phyloP scores from a whole-genome alignment of 208 protist species.

The Trypanosomatidae sp. region DNA sequence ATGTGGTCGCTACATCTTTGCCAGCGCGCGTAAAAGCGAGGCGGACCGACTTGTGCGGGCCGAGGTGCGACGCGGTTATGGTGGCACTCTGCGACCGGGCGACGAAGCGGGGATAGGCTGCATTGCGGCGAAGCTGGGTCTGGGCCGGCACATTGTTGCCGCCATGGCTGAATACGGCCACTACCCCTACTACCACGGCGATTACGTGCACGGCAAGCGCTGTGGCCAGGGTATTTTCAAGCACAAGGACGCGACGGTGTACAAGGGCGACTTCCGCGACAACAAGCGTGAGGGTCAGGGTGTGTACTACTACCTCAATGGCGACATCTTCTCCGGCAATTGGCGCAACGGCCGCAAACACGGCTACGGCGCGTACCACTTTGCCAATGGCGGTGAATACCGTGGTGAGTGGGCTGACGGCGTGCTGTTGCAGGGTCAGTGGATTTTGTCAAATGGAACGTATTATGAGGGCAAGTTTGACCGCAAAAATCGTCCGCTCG shows the following conservation, averaged over 20 bases:
- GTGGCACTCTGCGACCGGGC: constrained; percentile 14
- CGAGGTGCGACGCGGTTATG: constrained; percentile 25
- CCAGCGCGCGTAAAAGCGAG: constrained; percentile 63
- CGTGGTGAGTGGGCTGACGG: constrained; percentile 61
- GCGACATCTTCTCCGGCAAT: constrained; percentile 81
- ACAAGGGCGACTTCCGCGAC: constrained; percentile 85
- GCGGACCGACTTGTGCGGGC: constrained; percentile 62
- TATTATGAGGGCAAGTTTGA: constrained; percentile 88
- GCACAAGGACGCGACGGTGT: constrained; percentile 81
- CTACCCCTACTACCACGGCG: constrained; percentile 74
- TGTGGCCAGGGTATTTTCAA: constrained; percentile 81
- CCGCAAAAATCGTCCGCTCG: constrained; percentile 69
- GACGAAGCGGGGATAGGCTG: constrained; percentile 5
- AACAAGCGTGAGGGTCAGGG: constrained; percentile 83
- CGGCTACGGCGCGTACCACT: constrained; percentile 85
- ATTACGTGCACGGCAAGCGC: constrained; percentile 71
- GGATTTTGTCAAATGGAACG: constrained; percentile 69
- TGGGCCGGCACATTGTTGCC: constrained; percentile 49
- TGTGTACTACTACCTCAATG: constrained; percentile 88
- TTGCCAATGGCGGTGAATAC: constrained; percentile 72
- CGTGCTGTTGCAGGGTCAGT: constrained; percentile 78
- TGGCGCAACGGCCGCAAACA: constrained; percentile 73
- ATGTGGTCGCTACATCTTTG: constrained; percentile 60
- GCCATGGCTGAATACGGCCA: constrained; percentile 53
- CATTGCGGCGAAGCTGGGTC: constrained; percentile 36